Percentiles rank a stretch among this genome's conserved stretches.
Evolutionary conservation across 768 basidiomycete genomes (phyloP).

Genomic region (Lentinula sp.): DNA sequence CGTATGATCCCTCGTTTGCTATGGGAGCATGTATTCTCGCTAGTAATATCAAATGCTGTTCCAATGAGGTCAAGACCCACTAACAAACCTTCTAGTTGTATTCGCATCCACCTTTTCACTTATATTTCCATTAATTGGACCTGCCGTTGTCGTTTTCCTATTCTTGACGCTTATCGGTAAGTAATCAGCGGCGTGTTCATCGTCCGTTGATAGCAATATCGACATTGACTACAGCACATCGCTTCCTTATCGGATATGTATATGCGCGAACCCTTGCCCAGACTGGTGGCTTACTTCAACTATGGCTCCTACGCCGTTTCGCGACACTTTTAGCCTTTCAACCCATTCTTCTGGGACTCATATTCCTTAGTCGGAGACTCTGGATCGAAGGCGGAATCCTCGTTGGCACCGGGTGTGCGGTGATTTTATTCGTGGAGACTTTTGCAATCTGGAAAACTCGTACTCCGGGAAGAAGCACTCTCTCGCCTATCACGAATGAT

Average conservation of each 20-base stretch:
- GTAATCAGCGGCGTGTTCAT: conserved; percentile 13
- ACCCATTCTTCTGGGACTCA: conserved; percentile 70
- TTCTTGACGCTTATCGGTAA: conserved; percentile 62
- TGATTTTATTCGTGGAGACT: conserved; percentile 54
- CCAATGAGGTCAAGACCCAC: background rate
- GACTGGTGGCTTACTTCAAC: conserved; percentile 67
- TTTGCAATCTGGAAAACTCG: conserved; percentile 48
- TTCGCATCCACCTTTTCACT: conserved; percentile 71
- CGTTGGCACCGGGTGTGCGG: conserved; percentile 44
- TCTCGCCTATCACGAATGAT: conserved; percentile 51
- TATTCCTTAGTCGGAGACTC: conserved; percentile 57
- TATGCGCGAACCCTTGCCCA: conserved; percentile 68
- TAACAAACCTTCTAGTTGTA: conserved; percentile 26
- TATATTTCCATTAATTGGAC: conserved; percentile 72
- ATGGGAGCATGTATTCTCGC: conserved; percentile 61
- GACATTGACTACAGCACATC: conserved; percentile 48
- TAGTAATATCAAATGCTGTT: conserved; percentile 8
- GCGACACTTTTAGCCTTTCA: conserved; percentile 68
- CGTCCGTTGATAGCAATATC: background rate
- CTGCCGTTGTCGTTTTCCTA: conserved; percentile 61
- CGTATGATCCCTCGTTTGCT: conserved; percentile 65
- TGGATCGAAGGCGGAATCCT: conserved; percentile 72
- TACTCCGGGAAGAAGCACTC: conserved; percentile 38
- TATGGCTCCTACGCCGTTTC: conserved; percentile 72
- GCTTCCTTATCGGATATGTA: conserved; percentile 74